Conservation (phyloP, 148 eudicot genomes). For the Fallopia convolvulus region DNA sequence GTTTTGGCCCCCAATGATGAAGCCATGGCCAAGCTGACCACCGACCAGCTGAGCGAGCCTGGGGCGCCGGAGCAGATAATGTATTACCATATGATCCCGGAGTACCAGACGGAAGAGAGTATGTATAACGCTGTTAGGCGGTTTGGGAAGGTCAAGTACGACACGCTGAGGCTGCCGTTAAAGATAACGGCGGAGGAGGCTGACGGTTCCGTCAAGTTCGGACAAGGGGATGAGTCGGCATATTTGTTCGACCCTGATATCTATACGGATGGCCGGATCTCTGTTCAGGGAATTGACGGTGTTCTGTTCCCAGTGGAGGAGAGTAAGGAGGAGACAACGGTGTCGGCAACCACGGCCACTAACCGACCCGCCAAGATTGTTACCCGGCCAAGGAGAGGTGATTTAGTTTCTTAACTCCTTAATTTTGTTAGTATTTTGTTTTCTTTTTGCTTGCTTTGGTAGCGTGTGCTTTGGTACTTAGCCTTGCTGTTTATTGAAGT, state of each 20-base stretch:
- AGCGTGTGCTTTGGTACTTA: background rate
- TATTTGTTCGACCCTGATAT: slow-evolving; percentile 65
- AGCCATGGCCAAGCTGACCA: slow-evolving; percentile 55
- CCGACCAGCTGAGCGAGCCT: slow-evolving; percentile 53
- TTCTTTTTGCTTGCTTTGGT: background rate
- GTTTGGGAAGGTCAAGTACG: slow-evolving; percentile 51
- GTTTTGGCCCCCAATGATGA: slow-evolving; percentile 60
- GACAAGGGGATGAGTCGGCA: slow-evolving; percentile 45
- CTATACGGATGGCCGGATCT: slow-evolving; percentile 54
- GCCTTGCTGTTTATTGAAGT: background rate
- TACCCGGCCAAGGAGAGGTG: slow-evolving; percentile 41
- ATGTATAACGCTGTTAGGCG: slow-evolving; percentile 59
- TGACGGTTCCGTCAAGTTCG: slow-evolving; percentile 54
- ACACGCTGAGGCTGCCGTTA: slow-evolving; percentile 41
- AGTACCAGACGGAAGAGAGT: slow-evolving; percentile 61
- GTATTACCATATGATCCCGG: slow-evolving; percentile 56
- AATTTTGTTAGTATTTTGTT: background rate
- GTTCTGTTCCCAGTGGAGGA: slow-evolving; percentile 47
- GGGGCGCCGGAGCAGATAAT: slow-evolving; percentile 63
- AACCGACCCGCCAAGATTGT: slow-evolving; percentile 30
- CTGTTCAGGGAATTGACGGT: slow-evolving; percentile 61
- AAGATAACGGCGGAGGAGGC: slow-evolving; percentile 54
- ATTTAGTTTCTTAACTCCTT: background rate
- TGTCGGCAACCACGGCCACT: slow-evolving; percentile 4
- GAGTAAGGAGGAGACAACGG: slow-evolving; percentile 10